A percentile compares a stretch with the other conserved stretches of the same genome.
Evolutionary conservation across 495 filamentous ascomycete species (phyloP).

Genomic region (Hypoxylon fragiforme): DNA sequence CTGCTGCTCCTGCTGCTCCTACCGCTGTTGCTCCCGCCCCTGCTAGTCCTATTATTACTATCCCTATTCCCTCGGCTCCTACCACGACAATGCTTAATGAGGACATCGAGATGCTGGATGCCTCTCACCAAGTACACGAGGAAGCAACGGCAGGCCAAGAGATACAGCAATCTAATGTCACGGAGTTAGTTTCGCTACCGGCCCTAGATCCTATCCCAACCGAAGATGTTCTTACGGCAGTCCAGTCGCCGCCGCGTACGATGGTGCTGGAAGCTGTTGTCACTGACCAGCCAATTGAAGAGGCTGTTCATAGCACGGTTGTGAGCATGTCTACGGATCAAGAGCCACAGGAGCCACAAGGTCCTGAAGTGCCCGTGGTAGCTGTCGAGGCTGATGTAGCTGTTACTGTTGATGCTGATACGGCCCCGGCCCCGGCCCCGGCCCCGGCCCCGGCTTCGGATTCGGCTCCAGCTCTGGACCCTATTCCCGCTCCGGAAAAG

Average conservation of each 20-base stretch:
- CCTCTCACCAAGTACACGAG: neutral
- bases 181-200: neutral
- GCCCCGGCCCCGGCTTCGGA: too few species aligned
- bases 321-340: neutral
- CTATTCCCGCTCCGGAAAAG: neutral
- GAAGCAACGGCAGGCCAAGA: neutral
- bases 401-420: too few species aligned
- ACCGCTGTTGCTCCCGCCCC: too few species aligned
- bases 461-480: neutral
- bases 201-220: neutral
- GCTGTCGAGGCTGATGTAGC: too few species aligned
- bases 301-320: neutral
- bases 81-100: neutral
- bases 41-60: too few species aligned
- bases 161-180: neutral
- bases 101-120: conserved; percentile 25
- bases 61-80: too few species aligned
- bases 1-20: too few species aligned
- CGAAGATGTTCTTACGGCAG: neutral
- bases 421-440: too few species aligned
- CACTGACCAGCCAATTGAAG: neutral
- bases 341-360: neutral
- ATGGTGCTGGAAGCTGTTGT: neutral
- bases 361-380: neutral
- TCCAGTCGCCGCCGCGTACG: neutral